Evolutionary conservation across 176 grass and related monocot genomes (phyloP).

Genomic region (Areca catechu): DNA sequence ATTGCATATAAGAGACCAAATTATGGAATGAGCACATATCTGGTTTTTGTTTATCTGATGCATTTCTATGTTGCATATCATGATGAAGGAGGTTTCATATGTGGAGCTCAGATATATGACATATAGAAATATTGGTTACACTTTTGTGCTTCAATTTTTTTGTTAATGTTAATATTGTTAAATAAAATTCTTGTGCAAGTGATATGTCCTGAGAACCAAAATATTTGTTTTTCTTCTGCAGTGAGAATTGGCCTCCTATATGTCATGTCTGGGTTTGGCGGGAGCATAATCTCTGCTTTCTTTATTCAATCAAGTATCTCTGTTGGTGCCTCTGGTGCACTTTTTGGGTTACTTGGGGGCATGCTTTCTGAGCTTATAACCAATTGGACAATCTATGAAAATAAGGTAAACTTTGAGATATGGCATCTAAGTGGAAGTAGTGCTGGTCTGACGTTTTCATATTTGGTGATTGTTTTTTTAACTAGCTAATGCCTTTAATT

Average conservation of each 20-base stretch:
- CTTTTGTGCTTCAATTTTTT: not conserved
- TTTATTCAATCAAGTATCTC: conserved; percentile 68
- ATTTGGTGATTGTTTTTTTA: not conserved
- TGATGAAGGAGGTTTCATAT: too few relatives aligned
- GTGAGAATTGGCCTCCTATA: conserved; percentile 63
- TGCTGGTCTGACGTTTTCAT: not conserved
- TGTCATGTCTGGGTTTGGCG: conserved; percentile 65
- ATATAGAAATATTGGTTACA: too few relatives aligned
- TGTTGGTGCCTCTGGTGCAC: conserved; percentile 79
- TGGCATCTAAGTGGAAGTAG: not conserved
- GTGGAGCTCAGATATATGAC: too few relatives aligned
- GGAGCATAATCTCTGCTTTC: conserved; percentile 73
- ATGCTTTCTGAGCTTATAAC: conserved; percentile 97
- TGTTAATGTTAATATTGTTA: not conserved
- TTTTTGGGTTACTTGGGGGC: conserved; percentile 74
- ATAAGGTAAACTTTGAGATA: conserved; percentile 43
- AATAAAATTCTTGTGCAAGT: too few relatives aligned
- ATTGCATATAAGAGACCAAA: too few relatives aligned
- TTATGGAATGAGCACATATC: too few relatives aligned
- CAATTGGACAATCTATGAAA: conserved; percentile 84
- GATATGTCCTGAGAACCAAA: too few relatives aligned
- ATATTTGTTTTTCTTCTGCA: conserved; percentile 11
- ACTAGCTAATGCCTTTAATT: not conserved
- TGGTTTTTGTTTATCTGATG: too few relatives aligned
- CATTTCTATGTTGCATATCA: too few relatives aligned